phyloP scores from a whole-genome alignment of 192 early-diverging fungal species.

The Gamsiella multidivaricata region DNA sequence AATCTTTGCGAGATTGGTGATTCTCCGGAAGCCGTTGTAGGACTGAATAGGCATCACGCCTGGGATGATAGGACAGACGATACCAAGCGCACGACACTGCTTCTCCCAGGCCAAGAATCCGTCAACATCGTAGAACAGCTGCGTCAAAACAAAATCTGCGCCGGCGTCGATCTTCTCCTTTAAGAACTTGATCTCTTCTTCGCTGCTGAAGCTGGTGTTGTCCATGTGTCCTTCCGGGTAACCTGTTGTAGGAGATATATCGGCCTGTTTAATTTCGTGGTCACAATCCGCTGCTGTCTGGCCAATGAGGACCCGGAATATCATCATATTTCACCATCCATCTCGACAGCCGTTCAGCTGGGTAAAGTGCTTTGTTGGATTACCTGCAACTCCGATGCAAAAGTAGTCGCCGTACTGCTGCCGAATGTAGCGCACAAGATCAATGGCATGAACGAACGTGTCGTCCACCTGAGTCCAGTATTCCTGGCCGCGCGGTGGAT shows the following conservation, averaged over 20 bases:
- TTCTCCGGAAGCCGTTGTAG: slow-evolving; percentile 82
- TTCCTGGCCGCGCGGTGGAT: slow-evolving; percentile 83
- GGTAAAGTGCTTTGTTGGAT: neutral
- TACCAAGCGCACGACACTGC: slow-evolving; percentile 64
- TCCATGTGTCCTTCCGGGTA: slow-evolving; percentile 90
- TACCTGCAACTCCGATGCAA: slow-evolving; percentile 86
- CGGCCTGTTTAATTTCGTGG: neutral
- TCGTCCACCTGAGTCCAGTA: slow-evolving; percentile 79
- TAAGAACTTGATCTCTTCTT: slow-evolving; percentile 70
- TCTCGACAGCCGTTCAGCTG: neutral
- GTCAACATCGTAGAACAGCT: slow-evolving; percentile 86
- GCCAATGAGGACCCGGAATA: neutral
- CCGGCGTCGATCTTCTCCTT: slow-evolving; percentile 84
- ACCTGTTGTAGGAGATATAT: slow-evolving; percentile 29
- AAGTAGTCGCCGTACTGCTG: slow-evolving; percentile 84
- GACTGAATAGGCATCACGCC: slow-evolving; percentile 91
- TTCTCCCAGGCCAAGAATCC: slow-evolving; percentile 77
- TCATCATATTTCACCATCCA: slow-evolving; percentile 30
- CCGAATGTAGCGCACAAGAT: slow-evolving; percentile 85
- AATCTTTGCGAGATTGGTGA: slow-evolving; percentile 81
- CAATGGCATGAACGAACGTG: slow-evolving; percentile 80
- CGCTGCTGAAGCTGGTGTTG: slow-evolving; percentile 58
- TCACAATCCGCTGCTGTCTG: no score
- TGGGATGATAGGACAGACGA: slow-evolving; percentile 76
- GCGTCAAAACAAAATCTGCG: slow-evolving; percentile 87